Percentiles rank a stretch among this genome's conserved stretches.
These are phyloP conservation scores for Echinochloa phyllopogon DNA, from an alignment of 176 grass and related monocot species.

Conservation along the genomic window DNA sequence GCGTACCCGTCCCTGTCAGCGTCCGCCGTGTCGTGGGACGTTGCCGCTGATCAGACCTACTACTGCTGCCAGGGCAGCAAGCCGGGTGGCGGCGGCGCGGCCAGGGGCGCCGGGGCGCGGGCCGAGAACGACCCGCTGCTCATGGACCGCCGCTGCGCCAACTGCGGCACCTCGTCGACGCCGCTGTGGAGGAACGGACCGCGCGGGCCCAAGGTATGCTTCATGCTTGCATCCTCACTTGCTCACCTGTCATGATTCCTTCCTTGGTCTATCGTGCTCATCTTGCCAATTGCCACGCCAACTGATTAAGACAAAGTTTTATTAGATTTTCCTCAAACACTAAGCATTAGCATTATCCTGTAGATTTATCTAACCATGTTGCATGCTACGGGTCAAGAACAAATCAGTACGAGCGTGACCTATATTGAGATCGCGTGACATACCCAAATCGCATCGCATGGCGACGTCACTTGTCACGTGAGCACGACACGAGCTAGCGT, in stretches of 20 bases:
- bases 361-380: too few relatives aligned
- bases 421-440: not conserved
- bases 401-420: not conserved
- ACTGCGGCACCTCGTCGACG: slow-evolving; percentile 93
- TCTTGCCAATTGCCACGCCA: not conserved
- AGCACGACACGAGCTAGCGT: not conserved
- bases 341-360: not conserved
- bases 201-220: slow-evolving; percentile 76
- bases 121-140: slow-evolving; percentile 17
- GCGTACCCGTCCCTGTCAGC: not conserved
- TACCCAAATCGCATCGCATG: not conserved
- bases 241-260: not conserved
- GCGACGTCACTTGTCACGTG: not conserved
- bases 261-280: too few relatives aligned
- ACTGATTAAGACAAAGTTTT: not conserved
- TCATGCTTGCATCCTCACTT: not conserved
- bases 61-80: slow-evolving; percentile 30
- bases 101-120: not conserved
- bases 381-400: not conserved
- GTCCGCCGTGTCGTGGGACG: slow-evolving; percentile 45
- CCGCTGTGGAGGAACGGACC: slow-evolving; percentile 97
- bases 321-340: not conserved
- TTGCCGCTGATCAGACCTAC: not conserved
- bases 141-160: slow-evolving; percentile 74
- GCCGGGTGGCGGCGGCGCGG: not conserved